These are phyloP conservation scores for Mrakia gelida DNA, from an alignment of 768 basidiomycete species.

Conservation along the genomic window DNA sequence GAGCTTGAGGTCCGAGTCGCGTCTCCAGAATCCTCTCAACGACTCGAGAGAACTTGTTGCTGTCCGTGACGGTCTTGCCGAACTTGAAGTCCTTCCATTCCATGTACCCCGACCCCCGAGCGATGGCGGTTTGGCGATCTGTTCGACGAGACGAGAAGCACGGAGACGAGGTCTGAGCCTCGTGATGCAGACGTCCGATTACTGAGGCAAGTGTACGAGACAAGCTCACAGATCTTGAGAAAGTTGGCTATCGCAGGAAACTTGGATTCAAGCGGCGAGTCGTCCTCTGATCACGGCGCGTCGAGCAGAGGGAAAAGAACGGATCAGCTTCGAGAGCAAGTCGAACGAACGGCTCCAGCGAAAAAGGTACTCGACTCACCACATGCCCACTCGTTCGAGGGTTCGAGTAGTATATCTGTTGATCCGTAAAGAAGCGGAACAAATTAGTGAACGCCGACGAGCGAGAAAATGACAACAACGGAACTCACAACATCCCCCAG, in stretches of 20 bases:
- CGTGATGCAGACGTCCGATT: too few species aligned
- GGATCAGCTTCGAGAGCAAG: not conserved
- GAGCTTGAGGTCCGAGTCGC: not conserved
- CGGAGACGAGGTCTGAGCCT: not conserved
- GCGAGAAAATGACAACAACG: not conserved
- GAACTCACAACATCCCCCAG: not conserved
- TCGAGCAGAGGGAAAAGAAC: not conserved
- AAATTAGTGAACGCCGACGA: not conserved
- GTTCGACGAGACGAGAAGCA: not conserved
- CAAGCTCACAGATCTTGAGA: not conserved
- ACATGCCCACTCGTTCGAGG: not conserved
- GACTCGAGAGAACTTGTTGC: not conserved
- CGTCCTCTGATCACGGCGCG: not conserved
- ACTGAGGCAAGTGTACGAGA: too few species aligned
- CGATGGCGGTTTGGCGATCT: not conserved
- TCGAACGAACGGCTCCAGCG: not conserved
- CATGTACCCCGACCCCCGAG: not conserved
- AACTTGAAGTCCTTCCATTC: slow-evolving; percentile 1
- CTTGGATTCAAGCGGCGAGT: not conserved
- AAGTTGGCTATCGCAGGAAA: not conserved
- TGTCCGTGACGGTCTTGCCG: not conserved
- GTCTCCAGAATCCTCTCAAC: not conserved
- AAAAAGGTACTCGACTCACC: not conserved
- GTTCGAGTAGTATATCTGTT: not conserved
- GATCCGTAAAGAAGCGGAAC: not conserved